phyloP scores from a whole-genome alignment of 805 yeast genomes.

The Cyberlindnera euphorbiiphila region DNA sequence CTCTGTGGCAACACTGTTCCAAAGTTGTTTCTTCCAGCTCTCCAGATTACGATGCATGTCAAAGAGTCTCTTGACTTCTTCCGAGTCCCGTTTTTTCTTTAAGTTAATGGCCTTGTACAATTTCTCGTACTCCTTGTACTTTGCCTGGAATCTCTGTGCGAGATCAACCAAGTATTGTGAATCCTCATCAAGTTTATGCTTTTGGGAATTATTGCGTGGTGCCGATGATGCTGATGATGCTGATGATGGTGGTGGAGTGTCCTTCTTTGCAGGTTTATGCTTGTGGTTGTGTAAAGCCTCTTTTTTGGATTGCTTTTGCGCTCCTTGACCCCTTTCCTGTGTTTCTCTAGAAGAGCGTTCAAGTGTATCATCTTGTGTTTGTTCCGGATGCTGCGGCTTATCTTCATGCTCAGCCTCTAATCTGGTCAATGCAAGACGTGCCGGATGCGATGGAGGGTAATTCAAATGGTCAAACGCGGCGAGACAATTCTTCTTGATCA shows the following conservation, averaged over 20 bases:
- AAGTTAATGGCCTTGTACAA: slow-evolving; percentile 33
- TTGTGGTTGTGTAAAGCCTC: too few species aligned
- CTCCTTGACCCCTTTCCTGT: too few species aligned
- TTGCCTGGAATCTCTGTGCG: slow-evolving; percentile 43
- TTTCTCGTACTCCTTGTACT: slow-evolving; percentile 46
- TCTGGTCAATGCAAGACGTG: slow-evolving; percentile 14
- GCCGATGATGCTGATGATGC: neutral
- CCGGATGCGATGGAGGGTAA: slow-evolving; percentile 15
- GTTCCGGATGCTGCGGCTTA: too few species aligned
- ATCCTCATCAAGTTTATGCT: slow-evolving; percentile 16
- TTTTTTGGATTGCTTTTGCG: too few species aligned
- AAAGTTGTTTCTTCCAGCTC: slow-evolving; percentile 52
- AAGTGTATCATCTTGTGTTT: too few species aligned
- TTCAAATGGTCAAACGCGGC: slow-evolving; percentile 20
- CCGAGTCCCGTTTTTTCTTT: slow-evolving; percentile 6
- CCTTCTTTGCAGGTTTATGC: too few species aligned
- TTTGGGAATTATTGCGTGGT: too few species aligned
- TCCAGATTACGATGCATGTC: slow-evolving; percentile 49
- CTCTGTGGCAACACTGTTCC: slow-evolving; percentile 35
- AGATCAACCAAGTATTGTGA: slow-evolving; percentile 25
- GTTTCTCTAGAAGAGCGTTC: too few species aligned
- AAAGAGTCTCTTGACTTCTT: slow-evolving; percentile 36
- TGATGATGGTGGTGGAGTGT: too few species aligned
- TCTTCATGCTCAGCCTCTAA: neutral
- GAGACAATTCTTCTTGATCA: slow-evolving; percentile 15